These are phyloP conservation scores for Tolypocladium cylindrosporum DNA, from an alignment of 2,329 filamentous ascomycete genomes.

Conservation along the genomic window DNA sequence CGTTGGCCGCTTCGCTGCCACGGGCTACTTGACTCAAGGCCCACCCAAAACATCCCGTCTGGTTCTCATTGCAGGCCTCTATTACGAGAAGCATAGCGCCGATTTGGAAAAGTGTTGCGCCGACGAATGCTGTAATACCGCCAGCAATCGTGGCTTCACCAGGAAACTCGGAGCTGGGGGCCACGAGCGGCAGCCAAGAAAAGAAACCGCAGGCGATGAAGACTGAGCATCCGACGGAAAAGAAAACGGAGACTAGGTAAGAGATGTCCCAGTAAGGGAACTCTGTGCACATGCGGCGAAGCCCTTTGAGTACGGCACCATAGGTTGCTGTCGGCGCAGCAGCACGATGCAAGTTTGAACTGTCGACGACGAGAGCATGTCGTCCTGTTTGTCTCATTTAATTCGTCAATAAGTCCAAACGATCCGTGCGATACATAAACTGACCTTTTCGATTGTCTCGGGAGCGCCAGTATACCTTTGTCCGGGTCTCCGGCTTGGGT, in stretches of 20 bases:
- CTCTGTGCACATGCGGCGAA: constrained; percentile 9
- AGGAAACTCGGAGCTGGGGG: constrained; percentile 38
- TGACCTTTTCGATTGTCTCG: not conserved
- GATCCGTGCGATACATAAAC: not conserved
- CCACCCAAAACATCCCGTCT: constrained; percentile 13
- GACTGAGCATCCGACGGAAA: constrained; percentile 10
- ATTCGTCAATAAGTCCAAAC: not conserved
- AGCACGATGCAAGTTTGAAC: not conserved
- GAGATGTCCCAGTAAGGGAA: constrained; percentile 13
- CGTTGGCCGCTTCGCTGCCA: not conserved
- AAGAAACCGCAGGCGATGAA: constrained; percentile 31
- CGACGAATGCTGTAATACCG: constrained; percentile 48
- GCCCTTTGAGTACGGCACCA: constrained; percentile 3
- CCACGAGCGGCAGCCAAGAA: constrained; percentile 47
- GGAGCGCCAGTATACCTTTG: not conserved
- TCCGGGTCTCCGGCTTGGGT: not conserved
- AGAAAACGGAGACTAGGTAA: constrained; percentile 9
- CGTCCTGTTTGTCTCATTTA: not conserved
- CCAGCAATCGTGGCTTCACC: constrained; percentile 24
- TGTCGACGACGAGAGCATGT: not conserved
- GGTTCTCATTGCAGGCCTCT: constrained; percentile 50
- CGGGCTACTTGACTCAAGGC: not conserved
- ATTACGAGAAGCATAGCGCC: constrained; percentile 47
- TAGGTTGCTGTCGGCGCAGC: not conserved
- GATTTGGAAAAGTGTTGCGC: constrained; percentile 49